Evolutionary conservation across 169 alveolate species (phyloP).

Genomic region (Plasmodium malariae): DNA sequence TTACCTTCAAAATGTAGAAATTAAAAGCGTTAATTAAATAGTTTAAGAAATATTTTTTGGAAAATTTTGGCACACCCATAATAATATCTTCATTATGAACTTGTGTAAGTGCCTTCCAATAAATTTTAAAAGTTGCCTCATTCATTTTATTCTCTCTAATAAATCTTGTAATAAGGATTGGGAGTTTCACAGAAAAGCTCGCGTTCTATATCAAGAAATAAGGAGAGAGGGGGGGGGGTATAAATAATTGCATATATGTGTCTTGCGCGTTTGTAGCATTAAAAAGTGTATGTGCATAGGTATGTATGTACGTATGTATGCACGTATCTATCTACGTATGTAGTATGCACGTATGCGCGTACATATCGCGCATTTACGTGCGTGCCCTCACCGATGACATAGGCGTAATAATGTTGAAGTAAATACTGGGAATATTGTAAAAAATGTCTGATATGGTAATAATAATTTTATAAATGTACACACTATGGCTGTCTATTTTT

Average conservation of each 20-base stretch:
- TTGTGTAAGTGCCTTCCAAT: conserved; percentile 74
- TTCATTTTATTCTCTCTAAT: conserved; percentile 75
- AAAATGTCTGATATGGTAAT: conserved; percentile 34
- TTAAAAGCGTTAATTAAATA: conserved; percentile 69
- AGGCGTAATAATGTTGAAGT: conserved; percentile 20
- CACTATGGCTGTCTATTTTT: conserved; percentile 25
- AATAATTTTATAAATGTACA: conserved; percentile 30
- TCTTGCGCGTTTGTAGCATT: too few relatives aligned
- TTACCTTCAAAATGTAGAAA: conserved; percentile 62
- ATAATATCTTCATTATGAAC: conserved; percentile 60
- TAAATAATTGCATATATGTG: not conserved
- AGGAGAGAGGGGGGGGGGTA: too few relatives aligned
- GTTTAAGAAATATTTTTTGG: conserved; percentile 44
- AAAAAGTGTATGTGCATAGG: not conserved
- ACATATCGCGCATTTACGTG: not conserved
- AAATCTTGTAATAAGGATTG: conserved; percentile 56
- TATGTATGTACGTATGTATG: not conserved
- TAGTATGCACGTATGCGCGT: not conserved
- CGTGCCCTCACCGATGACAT: conserved; percentile 17
- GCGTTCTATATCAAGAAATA: conserved; percentile 2
- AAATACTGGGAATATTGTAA: conserved; percentile 54
- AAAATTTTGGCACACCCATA: conserved; percentile 69
- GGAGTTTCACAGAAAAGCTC: conserved; percentile 37
- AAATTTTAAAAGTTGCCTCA: conserved; percentile 48
- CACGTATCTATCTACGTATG: not conserved